phyloP scores from a whole-genome alignment of 1,284 basidiomycete species.

The Ustilago sp. region DNA sequence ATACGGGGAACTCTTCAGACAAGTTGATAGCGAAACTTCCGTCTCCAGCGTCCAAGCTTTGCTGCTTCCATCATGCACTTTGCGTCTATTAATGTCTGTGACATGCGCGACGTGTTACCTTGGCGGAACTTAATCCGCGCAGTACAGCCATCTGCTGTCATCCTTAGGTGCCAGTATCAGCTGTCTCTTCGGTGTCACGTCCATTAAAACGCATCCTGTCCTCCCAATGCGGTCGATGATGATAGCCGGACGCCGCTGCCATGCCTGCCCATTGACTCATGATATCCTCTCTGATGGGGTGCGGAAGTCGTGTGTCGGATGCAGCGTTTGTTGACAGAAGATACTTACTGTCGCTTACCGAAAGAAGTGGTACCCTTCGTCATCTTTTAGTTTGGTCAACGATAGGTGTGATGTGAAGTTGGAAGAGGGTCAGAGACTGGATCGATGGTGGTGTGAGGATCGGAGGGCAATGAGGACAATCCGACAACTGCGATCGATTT shows the following conservation, averaged over 20 bases:
- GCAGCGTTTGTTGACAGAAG: constrained; percentile 65
- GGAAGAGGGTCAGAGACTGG: constrained; percentile 24
- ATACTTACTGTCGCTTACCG: constrained; percentile 70
- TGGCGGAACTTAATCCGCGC: too few species aligned
- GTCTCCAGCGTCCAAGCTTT: too few species aligned
- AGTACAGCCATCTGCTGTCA: too few species aligned
- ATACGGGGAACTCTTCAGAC: too few species aligned
- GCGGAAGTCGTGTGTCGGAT: constrained; percentile 87
- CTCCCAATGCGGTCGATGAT: too few species aligned
- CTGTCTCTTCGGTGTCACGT: too few species aligned
- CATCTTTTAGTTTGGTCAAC: constrained; percentile 52
- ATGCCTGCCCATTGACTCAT: background rate
- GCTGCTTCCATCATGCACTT: too few species aligned
- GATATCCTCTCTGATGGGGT: constrained; percentile 71
- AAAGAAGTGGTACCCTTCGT: constrained; percentile 70
- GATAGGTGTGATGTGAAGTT: background rate
- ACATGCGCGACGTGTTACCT: too few species aligned
- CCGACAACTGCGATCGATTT: constrained; percentile 22
- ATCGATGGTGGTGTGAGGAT: background rate
- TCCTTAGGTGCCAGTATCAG: too few species aligned
- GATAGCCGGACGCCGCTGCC: background rate
- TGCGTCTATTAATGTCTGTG: too few species aligned
- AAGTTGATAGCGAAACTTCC: too few species aligned
- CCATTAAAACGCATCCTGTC: too few species aligned
- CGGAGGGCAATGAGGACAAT: constrained; percentile 19